Evolutionary conservation across 2,329 filamentous ascomycete genomes (phyloP), one percentile per base, ranked within the genome.

Genomic region (Penicillium sp.): DNA sequence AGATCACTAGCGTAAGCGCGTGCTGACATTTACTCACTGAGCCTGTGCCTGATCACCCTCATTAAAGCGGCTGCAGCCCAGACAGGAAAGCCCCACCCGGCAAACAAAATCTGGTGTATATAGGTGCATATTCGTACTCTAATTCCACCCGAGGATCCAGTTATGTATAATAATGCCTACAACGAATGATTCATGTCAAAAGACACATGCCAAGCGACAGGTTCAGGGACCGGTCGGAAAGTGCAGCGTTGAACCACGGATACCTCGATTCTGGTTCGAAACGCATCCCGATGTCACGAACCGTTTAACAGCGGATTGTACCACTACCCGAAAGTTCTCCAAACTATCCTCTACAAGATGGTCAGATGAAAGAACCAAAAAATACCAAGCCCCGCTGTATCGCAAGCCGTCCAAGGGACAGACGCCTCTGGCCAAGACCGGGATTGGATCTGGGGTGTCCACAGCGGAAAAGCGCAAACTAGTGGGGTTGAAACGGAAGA

Each of bases 381-480:
- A 38, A 24, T 12, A 38, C 22, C 26, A 13, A 17, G 45, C 44
- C 47, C 24, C 54, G 59, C 22, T 12, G 17, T 12, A 37, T 56
- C 30, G 2, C n/a, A 12, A 33, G 30, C 30, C 30, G 12, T 33
- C 65, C 64, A 67, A 59, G 60, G 61, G 56, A 60, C 55, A 45
- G 44, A 49, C 47, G 45, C 19, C 33, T 12, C 22, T 33, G 58
- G 64, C 40, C 30, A 35, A 61, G 26, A 9, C 56, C 49, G 13
- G 53, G 60, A 67, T 65, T 68, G 63, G 68, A 66, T 66, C 61
- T 61, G 53, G 55, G 60, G 61, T 60, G 61, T 60, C 66, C 67
- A 69, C 67, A 62, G 40, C 61, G 66, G 66, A 59, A 63, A 53
- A 55, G 50, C 59, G 59, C 63, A 70, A 70, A 69, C 68, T 51